These are phyloP conservation scores for Fusarium heterosporum DNA, from an alignment of 2,329 filamentous ascomycete genomes.

Conservation along the genomic window DNA sequence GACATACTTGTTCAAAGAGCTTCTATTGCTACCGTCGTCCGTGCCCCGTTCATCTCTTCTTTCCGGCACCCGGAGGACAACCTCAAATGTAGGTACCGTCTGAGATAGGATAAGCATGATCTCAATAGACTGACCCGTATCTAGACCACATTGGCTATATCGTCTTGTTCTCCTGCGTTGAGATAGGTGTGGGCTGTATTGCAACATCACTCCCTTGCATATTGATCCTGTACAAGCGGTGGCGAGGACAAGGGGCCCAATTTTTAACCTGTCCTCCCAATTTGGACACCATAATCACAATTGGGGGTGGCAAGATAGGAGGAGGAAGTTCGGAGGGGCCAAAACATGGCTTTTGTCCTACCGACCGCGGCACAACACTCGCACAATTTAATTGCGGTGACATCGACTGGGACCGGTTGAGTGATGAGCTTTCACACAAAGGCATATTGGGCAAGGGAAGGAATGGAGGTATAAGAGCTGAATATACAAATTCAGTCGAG, in stretches of 20 bases:
- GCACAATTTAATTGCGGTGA: background rate
- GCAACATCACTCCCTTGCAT: background rate
- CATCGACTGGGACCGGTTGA: background rate
- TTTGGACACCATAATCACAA: background rate
- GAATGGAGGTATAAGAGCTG: constrained; percentile 1
- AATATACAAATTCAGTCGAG: constrained; percentile 1
- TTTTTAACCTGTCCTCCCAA: background rate
- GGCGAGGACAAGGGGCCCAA: background rate
- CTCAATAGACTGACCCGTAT: background rate
- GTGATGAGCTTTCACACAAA: constrained; percentile 1
- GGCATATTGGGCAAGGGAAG: background rate
- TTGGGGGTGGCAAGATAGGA: background rate
- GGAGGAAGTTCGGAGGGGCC: background rate
- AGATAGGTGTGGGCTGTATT: constrained; percentile 1
- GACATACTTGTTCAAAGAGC: background rate
- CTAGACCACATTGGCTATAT: constrained; percentile 11
- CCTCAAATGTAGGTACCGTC: constrained; percentile 6
- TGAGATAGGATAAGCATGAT: accelerated
- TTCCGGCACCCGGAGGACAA: constrained; percentile 1
- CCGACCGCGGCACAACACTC: background rate
- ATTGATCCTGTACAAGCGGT: background rate
- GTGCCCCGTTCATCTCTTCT: constrained; percentile 9
- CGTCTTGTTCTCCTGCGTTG: constrained; percentile 7
- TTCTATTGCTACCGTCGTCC: constrained; percentile 7
- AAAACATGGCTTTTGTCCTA: background rate